Evolutionary conservation across 176 grass and related monocot species (phyloP), one percentile per base, ranked within the genome.

Genomic region (Musa troglodytarum): DNA sequence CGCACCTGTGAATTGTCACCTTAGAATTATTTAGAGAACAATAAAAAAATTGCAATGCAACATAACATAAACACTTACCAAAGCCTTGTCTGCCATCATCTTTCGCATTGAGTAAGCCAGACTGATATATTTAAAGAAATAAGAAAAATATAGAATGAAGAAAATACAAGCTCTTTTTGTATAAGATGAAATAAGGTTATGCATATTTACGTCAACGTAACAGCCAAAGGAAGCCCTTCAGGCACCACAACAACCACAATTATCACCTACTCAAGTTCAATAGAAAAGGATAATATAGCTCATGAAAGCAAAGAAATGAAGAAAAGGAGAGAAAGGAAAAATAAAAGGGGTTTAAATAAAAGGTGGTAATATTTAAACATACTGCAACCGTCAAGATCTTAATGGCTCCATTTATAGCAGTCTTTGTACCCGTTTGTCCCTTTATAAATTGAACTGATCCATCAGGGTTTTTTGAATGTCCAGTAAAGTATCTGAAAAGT

Each of bases 31-130:
- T 52, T 54, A 68, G 0, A 15, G 43, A 52, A 73, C 77, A 43
- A 71, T 70, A 19, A 55, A 81, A 49, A 12, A 72, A 19, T 49
- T 53, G 9, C 25, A 72, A 56, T 19, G 22, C 69, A 77, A 52
- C 9, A 65, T 54, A 10, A 16, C 17, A n/a, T 74, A 64, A 51
- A 69, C 68, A 89, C n/a, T 49, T 73, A 52, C 90, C 90, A 98
- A 76, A 74, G 95, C 95, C 74, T 98, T 98, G 78, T 98, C 90
- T 68, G 34, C 80, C 95, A 94, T 98, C 95, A 98, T 98, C 77
- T 98, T 94, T 49, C 88, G 84, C 90, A 98, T 94, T n/a, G 90
- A 98, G 29, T 93, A 98, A 65, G 95, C 95, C 68, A 98, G 84
- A 50, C 95, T 93, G 81, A 72, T 24, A 78, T 2, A 77, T 21